These are phyloP conservation scores for Cladosporium colombiae DNA, from an alignment of 2,329 filamentous ascomycete species.

Conservation along the genomic window DNA sequence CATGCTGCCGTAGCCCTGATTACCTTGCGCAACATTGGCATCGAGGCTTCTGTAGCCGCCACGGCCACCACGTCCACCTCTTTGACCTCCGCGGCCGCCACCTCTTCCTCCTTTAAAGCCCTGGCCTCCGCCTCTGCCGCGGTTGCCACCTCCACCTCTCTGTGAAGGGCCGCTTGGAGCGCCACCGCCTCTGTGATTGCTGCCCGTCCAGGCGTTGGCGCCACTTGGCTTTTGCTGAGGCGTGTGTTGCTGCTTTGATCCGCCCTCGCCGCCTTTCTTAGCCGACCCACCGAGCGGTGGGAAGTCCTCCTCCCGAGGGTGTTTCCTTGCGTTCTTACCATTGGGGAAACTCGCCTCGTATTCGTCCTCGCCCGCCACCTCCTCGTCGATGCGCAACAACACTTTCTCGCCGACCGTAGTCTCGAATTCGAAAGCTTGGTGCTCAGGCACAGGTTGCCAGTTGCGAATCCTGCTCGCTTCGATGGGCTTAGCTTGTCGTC, in stretches of 20 bases:
- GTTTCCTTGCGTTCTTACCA: conserved; percentile 59
- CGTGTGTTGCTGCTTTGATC: conserved; percentile 36
- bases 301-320: conserved; percentile 58
- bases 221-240: conserved; percentile 32
- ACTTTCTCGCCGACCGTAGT: conserved; percentile 85
- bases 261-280: conserved; percentile 32
- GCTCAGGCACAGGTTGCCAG: conserved; percentile 74
- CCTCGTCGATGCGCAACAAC: conserved; percentile 75
- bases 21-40: conserved; percentile 40
- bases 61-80: conserved; percentile 33
- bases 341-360: conserved; percentile 49
- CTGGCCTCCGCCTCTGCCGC: conserved; percentile 47
- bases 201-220: conserved; percentile 42
- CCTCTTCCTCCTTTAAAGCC: conserved; percentile 27
- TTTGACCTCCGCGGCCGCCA: conserved; percentile 30
- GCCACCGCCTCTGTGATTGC: conserved; percentile 50
- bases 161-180: conserved; percentile 27
- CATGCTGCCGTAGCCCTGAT: conserved; percentile 39
- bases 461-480: conserved; percentile 80
- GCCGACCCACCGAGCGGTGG: conserved; percentile 36
- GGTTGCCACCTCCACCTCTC: conserved; percentile 42
- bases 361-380: conserved; percentile 62
- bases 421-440: conserved; percentile 75
- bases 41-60: conserved; percentile 47
- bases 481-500: conserved; percentile 71